Base-by-base conservation (phyloP, 139 green algal genomes). In the Chlamydomonas schloesseri region DNA sequence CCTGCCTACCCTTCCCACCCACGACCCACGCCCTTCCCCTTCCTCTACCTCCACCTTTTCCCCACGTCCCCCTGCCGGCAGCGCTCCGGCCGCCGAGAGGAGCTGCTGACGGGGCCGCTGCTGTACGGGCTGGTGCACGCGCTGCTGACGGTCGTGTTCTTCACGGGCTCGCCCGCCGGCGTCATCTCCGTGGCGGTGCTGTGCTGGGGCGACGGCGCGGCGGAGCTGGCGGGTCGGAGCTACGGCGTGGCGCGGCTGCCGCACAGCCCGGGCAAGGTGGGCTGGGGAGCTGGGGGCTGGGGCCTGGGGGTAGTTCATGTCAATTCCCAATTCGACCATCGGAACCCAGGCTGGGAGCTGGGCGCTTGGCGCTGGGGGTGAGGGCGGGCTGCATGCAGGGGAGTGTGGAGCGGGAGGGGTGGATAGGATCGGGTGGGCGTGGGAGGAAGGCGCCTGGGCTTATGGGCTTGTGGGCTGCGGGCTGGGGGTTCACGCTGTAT, bases 101-200 rank as follows among this genome's bases (percentile, higher is more conserved):
- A 88, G 83, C 64, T 88, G 53, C 42, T 88, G 69, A 68, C 73
- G 18, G 83, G 83, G 28, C 83, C 83, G 36, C 31, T 87, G 62
- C 55, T 88, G 83, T 88, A 88, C 83, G 83, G 83, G 50, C 31
- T 71, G 14, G 83, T 88, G n/a, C 68, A 82, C 46, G 50, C 71
- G 65, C 36, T 72, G 29, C 36, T 47, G 17, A 76, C 69, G 23
- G 46, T 71, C 14, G 47, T 78, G 42, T 88, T 79, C 36, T 88
- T 74, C 71, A 70, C 31, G 21, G 10, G 6, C 36, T 87, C 83
- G 60, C 83, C 83, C 15, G 31, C 69, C 29, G 83, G 83, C 1
- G 73, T 88, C 23, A 20, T 62, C 11, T 73, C 83, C 20, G 18
- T 88, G 14, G 78, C 78, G 15, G 31, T 72, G 31, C 65, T 88